Percentiles rank a stretch among this genome's conserved stretches.
These are phyloP conservation scores for Capillidium rhysosporum DNA, from an alignment of 371 early-diverging fungal genomes.

Conservation along the genomic window DNA sequence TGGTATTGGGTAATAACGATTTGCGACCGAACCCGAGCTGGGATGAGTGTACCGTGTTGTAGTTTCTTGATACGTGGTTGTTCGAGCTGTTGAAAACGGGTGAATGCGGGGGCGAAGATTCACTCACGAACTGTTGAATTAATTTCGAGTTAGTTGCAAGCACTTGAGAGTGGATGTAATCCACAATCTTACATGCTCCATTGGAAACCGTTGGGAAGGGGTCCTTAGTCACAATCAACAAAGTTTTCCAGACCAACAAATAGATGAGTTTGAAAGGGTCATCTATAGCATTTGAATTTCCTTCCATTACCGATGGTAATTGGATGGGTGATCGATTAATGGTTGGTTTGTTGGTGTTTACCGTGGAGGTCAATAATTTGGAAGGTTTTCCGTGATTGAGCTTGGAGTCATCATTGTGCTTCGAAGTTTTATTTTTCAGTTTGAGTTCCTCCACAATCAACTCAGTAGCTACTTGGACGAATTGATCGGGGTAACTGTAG, in stretches of 20 bases:
- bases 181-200: constrained; percentile 43
- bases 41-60: constrained; percentile 7
- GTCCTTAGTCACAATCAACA: constrained; percentile 57
- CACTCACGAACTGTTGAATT: background rate
- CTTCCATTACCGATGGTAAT: constrained; percentile 8
- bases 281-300: constrained; percentile 7
- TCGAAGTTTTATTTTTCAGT: constrained; percentile 5
- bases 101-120: background rate
- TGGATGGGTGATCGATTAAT: constrained; percentile 10
- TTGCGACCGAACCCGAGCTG: constrained; percentile 8
- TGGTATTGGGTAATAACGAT: constrained; percentile 12
- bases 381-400: no score
- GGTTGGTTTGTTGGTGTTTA: constrained; percentile 5
- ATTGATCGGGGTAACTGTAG: constrained; percentile 27
- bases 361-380: no score
- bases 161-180: constrained; percentile 36
- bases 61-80: constrained; percentile 7
- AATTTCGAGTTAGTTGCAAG: constrained; percentile 4
- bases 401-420: no score
- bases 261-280: constrained; percentile 27
- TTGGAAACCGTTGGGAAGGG: constrained; percentile 47
- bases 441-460: constrained; percentile 29
- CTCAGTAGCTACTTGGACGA: constrained; percentile 42
- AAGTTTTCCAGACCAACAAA: constrained; percentile 48
- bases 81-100: constrained; percentile 12